Evolutionary conservation across 2,329 filamentous ascomycete species (phyloP).

Genomic region (Fusarium hainanense): DNA sequence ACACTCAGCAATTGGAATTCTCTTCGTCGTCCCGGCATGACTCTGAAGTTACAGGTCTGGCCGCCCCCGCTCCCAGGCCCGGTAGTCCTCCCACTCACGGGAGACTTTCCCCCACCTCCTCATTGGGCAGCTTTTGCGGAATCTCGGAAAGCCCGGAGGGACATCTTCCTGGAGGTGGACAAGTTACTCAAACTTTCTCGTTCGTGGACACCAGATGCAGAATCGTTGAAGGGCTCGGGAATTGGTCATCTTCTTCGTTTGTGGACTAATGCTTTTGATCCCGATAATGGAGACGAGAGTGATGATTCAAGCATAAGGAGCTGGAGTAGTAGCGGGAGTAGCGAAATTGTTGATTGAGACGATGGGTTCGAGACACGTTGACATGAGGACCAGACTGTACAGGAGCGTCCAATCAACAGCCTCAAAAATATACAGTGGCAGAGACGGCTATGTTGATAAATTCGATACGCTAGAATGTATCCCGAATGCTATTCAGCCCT

Average conservation of each 20-base stretch:
- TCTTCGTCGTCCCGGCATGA: conserved; percentile 5
- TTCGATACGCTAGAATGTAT: too few species aligned
- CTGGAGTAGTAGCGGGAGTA: background rate
- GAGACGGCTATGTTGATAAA: too few species aligned
- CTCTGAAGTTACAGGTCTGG: background rate
- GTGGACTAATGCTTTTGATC: conserved; percentile 15
- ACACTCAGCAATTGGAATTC: too few species aligned
- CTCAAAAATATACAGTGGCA: background rate
- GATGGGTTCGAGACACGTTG: background rate
- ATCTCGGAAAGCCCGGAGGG: too few species aligned
- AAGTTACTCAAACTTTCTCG: background rate
- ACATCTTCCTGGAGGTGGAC: background rate
- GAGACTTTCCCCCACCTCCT: too few species aligned
- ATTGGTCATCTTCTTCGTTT: background rate
- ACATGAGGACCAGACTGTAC: background rate
- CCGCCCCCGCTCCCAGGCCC: too few species aligned
- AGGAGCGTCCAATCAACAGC: background rate
- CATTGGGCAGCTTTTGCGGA: too few species aligned
- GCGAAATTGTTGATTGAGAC: background rate
- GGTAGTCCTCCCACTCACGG: too few species aligned
- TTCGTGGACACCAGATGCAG: background rate
- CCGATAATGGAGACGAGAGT: background rate
- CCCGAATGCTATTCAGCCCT: background rate
- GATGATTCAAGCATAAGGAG: background rate
- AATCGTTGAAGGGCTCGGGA: background rate